Evolutionary conservation across 148 eudicot species (phyloP).

Genomic region (Cornus controversa): DNA sequence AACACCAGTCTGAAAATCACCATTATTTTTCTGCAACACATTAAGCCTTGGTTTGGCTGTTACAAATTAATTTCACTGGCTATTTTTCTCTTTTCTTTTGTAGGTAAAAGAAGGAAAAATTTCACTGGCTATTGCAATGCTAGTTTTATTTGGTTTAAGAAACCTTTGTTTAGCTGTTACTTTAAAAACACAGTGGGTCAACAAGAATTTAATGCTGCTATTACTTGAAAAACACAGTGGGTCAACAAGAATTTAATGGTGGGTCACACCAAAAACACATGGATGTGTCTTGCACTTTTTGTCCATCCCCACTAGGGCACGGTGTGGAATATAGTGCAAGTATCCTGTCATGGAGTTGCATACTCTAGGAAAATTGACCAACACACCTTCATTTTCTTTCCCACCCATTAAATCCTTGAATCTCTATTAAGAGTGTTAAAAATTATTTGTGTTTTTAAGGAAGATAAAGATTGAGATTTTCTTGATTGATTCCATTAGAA

Average conservation of each 20-base stretch:
- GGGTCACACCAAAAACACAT: constrained; percentile 53
- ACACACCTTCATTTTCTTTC: constrained; percentile 2
- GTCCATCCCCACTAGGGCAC: constrained; percentile 15
- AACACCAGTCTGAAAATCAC: not conserved
- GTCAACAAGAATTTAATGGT: constrained; percentile 73
- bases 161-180: too few species aligned
- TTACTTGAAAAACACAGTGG: constrained; percentile 12
- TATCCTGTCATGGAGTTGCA: too few species aligned
- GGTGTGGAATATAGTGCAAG: not conserved
- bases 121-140: too few species aligned
- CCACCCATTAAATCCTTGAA: too few species aligned
- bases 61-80: not conserved
- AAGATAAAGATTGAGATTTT: not conserved
- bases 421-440: not conserved
- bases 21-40: not conserved
- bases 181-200: too few species aligned
- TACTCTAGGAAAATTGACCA: not conserved
- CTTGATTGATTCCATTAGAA: too few species aligned
- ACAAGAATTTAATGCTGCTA: too few species aligned
- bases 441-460: constrained; percentile 5
- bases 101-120: too few species aligned
- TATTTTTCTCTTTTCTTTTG: too few species aligned
- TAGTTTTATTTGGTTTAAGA: too few species aligned
- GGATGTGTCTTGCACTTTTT: constrained; percentile 31
- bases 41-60: not conserved